Evolutionary conservation across 2,329 filamentous ascomycete genomes (phyloP).

Genomic region (Diaporthe citrichinensis): DNA sequence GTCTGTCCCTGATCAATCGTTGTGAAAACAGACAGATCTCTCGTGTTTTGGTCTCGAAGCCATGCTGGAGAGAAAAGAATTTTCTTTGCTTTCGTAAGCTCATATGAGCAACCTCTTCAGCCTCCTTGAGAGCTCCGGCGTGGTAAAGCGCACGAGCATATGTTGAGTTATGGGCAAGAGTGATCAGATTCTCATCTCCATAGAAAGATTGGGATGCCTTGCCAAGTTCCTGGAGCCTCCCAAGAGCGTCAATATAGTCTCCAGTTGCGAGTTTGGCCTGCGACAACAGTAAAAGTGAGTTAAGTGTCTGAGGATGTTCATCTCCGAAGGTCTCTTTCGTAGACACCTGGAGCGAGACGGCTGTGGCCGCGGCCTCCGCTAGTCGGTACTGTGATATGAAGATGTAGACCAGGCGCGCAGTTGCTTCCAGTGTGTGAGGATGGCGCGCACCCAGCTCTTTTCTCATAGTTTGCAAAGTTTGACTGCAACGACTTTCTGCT

Average conservation of each 20-base stretch:
- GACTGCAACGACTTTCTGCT: neutral
- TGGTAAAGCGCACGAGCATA: neutral
- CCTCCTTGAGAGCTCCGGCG: slow-evolving; percentile 1
- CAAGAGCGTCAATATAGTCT: neutral
- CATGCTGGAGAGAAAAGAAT: neutral
- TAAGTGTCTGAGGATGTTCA: neutral
- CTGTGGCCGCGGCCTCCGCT: neutral
- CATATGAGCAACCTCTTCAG: slow-evolving; percentile 20
- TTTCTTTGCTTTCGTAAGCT: neutral
- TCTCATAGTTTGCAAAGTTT: neutral
- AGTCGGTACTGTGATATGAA: neutral
- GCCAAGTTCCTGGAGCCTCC: neutral
- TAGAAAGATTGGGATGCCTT: neutral
- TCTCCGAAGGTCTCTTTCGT: neutral
- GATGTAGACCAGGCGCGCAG: neutral
- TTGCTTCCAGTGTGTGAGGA: slow-evolving; percentile 1
- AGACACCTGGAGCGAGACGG: neutral
- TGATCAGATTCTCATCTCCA: neutral
- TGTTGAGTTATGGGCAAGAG: neutral
- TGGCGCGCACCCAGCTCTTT: neutral
- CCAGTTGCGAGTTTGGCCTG: neutral
- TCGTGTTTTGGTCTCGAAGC: neutral
- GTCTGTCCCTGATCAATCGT: neutral
- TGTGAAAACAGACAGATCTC: neutral
- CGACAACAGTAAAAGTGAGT: neutral